Percentiles rank a stretch among this genome's conserved stretches.
These are phyloP conservation scores for Collybia nuda DNA, from an alignment of 768 basidiomycete species.

Conservation along the genomic window DNA sequence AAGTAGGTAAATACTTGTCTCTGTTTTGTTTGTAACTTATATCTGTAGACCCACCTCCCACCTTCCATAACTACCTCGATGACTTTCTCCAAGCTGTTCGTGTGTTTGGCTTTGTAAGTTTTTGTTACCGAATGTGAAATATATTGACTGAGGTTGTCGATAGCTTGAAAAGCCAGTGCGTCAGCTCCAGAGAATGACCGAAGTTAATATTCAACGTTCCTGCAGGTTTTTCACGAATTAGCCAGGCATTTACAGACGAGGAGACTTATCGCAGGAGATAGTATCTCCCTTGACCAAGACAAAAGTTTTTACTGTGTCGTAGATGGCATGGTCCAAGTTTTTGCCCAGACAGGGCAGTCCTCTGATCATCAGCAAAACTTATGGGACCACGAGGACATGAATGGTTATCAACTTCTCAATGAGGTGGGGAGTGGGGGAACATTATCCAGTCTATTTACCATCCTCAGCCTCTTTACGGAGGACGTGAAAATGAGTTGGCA, in stretches of 20 bases:
- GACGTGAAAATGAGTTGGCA: constrained; percentile 92
- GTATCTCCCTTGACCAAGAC: constrained; percentile 85
- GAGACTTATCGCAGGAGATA: constrained; percentile 94
- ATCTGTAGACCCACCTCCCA: constrained; percentile 55
- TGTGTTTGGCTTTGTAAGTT: constrained; percentile 88
- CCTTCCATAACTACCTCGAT: constrained; percentile 95
- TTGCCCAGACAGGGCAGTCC: constrained; percentile 64
- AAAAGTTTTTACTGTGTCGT: constrained; percentile 98
- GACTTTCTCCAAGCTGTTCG: constrained; percentile 96
- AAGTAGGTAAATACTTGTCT: constrained; percentile 21
- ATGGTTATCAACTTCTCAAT: constrained; percentile 94
- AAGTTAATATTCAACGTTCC: not conserved
- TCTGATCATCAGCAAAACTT: constrained; percentile 47
- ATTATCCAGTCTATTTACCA: constrained; percentile 93
- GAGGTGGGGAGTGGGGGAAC: constrained; percentile 97
- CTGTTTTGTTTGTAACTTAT: constrained; percentile 4
- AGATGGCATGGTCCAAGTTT: constrained; percentile 96
- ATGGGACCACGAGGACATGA: constrained; percentile 87
- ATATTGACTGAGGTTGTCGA: not conserved
- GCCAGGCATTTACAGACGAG: constrained; percentile 95
- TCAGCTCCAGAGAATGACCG: not conserved
- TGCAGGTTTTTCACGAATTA: constrained; percentile 93
- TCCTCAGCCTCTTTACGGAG: constrained; percentile 95
- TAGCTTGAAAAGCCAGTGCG: constrained; percentile 89
- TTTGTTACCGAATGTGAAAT: not conserved